Evolutionary conservation across 1,284 basidiomycete species (phyloP).

Genomic region (Microbotryomycetes sp.): DNA sequence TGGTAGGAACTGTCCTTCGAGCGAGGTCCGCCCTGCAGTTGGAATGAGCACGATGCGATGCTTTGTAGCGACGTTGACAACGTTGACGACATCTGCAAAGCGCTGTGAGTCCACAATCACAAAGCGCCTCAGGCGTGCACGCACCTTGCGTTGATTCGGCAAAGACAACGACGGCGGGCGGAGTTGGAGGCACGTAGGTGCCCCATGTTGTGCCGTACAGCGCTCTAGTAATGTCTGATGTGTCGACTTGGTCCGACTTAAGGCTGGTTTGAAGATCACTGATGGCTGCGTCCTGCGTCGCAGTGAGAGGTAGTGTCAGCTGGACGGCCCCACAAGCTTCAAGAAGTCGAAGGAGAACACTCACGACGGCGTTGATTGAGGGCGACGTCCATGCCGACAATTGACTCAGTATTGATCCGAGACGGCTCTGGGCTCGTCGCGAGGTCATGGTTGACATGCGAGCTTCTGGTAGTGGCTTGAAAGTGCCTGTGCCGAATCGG

Average conservation of each 20-base stretch:
- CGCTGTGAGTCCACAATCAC: conserved; percentile 32
- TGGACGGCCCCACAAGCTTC: too few relatives aligned
- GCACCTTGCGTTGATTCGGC: conserved; percentile 41
- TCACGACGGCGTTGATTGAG: too few relatives aligned
- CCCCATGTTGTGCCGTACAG: conserved; percentile 17
- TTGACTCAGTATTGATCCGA: too few relatives aligned
- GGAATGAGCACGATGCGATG: conserved; percentile 59
- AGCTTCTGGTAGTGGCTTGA: too few relatives aligned
- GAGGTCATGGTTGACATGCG: too few relatives aligned
- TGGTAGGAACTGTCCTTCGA: conserved; percentile 56
- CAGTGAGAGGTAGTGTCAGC: background rate
- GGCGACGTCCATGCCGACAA: too few relatives aligned
- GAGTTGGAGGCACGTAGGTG: conserved; percentile 10
- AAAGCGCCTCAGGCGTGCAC: conserved; percentile 37
- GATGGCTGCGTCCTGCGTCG: conserved; percentile 2
- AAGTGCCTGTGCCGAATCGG: too few relatives aligned
- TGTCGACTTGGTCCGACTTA: conserved; percentile 13
- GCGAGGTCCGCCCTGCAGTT: conserved; percentile 60
- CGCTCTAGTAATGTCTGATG: conserved; percentile 9
- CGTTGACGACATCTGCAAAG: conserved; percentile 54
- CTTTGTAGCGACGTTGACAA: conserved; percentile 58
- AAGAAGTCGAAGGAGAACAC: too few relatives aligned
- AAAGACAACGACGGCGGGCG: conserved; percentile 18
- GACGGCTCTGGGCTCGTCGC: too few relatives aligned
- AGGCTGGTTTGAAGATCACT: conserved; percentile 5